Conservation (phyloP, 208 protist genomes). For the Crithidia fasciculata region DNA sequence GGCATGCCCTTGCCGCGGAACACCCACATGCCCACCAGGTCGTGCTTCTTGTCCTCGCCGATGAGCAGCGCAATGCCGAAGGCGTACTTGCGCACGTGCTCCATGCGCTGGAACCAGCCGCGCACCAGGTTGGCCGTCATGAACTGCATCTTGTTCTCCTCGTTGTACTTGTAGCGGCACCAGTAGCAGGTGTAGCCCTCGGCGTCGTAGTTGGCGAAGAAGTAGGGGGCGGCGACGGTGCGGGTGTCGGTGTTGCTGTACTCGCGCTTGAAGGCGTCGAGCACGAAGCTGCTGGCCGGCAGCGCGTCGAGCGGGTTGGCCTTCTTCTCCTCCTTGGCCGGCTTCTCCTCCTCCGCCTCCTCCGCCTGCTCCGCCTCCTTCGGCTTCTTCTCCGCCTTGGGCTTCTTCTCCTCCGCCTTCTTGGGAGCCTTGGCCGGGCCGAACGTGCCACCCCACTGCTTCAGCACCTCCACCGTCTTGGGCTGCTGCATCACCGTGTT, state of each 20-base stretch:
- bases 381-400: conserved; percentile 36
- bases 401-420: conserved; percentile 42
- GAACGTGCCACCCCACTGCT: conserved; percentile 49
- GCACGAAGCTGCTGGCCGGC: conserved; percentile 67
- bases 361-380: conserved; percentile 38
- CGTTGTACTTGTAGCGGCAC: conserved; percentile 85
- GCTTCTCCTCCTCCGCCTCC: conserved; percentile 52
- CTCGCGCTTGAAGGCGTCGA: conserved; percentile 80
- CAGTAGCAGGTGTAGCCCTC: conserved; percentile 77
- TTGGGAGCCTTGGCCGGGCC: conserved; percentile 45
- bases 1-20: conserved; percentile 86
- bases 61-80: conserved; percentile 83
- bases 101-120: conserved; percentile 89
- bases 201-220: conserved; percentile 72
- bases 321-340: conserved; percentile 69
- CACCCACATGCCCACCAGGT: conserved; percentile 78
- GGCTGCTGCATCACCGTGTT: conserved; percentile 85
- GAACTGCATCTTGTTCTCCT: conserved; percentile 84
- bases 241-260: conserved; percentile 83
- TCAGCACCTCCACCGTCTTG: conserved; percentile 68
- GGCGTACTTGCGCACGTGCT: conserved; percentile 84
- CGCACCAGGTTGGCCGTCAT: conserved; percentile 86
- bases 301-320: conserved; percentile 69
- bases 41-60: conserved; percentile 75
- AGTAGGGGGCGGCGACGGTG: conserved; percentile 72